Conservation (phyloP, 139 green algal species). For the Haematococcus sp. region DNA sequence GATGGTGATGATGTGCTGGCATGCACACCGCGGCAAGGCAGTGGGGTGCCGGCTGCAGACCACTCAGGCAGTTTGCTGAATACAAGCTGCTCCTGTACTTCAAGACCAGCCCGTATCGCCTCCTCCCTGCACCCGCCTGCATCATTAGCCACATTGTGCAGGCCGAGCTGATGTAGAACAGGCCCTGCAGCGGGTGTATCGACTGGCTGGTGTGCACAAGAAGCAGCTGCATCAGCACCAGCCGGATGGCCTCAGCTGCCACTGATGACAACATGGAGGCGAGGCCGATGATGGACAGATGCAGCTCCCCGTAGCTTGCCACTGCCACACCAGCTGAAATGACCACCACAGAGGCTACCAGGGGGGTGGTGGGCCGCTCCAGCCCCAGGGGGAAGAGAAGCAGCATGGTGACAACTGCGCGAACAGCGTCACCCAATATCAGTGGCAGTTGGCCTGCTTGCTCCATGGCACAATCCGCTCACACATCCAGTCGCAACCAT, state of each 20-base stretch:
- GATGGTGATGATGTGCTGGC: too few species aligned
- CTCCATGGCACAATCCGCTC: too few species aligned
- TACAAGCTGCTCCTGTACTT: too few species aligned
- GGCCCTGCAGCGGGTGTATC: conserved; percentile 78
- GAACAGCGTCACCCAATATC: too few species aligned
- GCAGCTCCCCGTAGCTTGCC: conserved; percentile 60
- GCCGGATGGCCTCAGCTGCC: conserved; percentile 57
- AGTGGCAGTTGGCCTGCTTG: too few species aligned
- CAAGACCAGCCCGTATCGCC: too few species aligned
- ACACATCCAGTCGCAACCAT: too few species aligned
- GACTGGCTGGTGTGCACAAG: conserved; percentile 45
- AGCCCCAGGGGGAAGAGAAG: conserved; percentile 64
- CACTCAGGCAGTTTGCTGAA: too few species aligned
- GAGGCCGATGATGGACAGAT: conserved; percentile 61
- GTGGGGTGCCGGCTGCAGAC: too few species aligned
- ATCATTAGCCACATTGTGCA: conserved; percentile 67
- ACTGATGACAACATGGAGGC: conserved; percentile 69
- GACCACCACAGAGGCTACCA: conserved; percentile 54
- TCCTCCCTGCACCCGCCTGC: conserved; percentile 25
- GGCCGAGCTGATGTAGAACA: conserved; percentile 77
- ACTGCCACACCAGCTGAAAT: conserved; percentile 69
- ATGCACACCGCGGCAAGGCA: too few species aligned
- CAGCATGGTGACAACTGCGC: conserved; percentile 76
- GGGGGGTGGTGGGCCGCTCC: conserved; percentile 50
- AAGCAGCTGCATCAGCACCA: conserved; percentile 83